A percentile compares a stretch with the other conserved stretches of the same genome.
phyloP scores from a whole-genome alignment of 2,329 filamentous ascomycete genomes.

The Tolypocladium pustulatum region DNA sequence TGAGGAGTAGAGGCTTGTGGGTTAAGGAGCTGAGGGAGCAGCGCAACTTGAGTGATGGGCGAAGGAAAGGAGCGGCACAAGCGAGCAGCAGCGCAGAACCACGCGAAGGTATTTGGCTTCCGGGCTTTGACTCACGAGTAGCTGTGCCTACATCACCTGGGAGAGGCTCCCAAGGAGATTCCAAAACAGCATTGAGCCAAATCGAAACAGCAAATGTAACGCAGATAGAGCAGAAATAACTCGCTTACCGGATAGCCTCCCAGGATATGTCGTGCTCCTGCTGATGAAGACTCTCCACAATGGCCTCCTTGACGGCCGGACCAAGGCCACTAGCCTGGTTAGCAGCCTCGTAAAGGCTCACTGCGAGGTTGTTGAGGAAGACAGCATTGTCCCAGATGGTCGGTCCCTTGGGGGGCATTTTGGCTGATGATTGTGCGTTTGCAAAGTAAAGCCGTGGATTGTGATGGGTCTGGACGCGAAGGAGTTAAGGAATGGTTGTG shows the following conservation, averaged over 20 bases:
- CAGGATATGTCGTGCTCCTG: slow-evolving; percentile 27
- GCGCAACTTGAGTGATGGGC: not conserved
- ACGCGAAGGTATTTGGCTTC: not conserved
- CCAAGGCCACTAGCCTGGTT: slow-evolving; percentile 15
- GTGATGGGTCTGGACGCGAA: not conserved
- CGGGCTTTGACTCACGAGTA: not conserved
- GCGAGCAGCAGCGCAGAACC: not conserved
- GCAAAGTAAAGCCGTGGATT: not conserved
- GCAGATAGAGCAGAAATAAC: slow-evolving; percentile 1
- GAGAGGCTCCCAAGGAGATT: not conserved
- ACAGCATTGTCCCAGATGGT: slow-evolving; percentile 20
- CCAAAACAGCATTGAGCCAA: not conserved
- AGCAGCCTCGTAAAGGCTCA: slow-evolving; percentile 21
- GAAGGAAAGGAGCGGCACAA: not conserved
- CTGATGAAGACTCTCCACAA: slow-evolving; percentile 21
- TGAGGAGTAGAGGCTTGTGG: not conserved
- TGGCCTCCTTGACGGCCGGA: slow-evolving; percentile 14
- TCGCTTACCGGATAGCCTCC: slow-evolving; percentile 33
- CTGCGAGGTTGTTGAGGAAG: slow-evolving; percentile 21
- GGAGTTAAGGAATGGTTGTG: not conserved
- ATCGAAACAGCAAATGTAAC: not conserved
- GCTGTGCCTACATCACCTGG: not conserved
- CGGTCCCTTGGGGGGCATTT: slow-evolving; percentile 11
- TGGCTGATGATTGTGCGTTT: not conserved
- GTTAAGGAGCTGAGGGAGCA: not conserved